Conservation (phyloP, 2,329 filamentous ascomycete species). For the Zymoseptoria tritici region DNA sequence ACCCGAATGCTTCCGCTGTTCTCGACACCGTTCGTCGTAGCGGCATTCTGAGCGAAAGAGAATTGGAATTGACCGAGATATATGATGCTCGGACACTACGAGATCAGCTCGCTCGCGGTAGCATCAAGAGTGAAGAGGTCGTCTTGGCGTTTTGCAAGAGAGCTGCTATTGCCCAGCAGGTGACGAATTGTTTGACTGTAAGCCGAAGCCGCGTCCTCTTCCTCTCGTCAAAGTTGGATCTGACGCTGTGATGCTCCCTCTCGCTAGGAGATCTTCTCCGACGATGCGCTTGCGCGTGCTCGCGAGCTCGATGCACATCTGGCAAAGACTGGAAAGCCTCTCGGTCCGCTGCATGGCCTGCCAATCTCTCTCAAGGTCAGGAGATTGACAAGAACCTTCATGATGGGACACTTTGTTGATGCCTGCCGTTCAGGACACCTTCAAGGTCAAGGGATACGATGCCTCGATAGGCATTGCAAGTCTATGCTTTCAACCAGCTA, state of each 20-base stretch:
- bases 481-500: constrained; percentile 43
- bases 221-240: neutral
- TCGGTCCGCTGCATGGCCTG: constrained; percentile 40
- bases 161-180: constrained; percentile 41
- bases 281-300: constrained; percentile 26
- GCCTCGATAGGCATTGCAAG: constrained; percentile 52
- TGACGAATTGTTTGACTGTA: constrained; percentile 42
- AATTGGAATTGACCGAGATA: constrained; percentile 50
- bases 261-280: constrained; percentile 36
- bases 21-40: constrained; percentile 46
- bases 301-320: constrained; percentile 20
- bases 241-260: neutral
- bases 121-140: constrained; percentile 11
- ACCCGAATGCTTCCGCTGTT: constrained; percentile 27
- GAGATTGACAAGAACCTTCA: neutral
- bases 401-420: neutral
- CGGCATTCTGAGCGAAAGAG: constrained; percentile 44
- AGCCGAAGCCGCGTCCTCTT: constrained; percentile 12
- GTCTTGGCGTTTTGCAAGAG: constrained; percentile 40
- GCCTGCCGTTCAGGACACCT: constrained; percentile 25
- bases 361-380: constrained; percentile 55
- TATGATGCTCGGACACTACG: constrained; percentile 41
- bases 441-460: constrained; percentile 52
- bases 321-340: constrained; percentile 11
- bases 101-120: constrained; percentile 28